Base-by-base conservation (phyloP, 2,329 filamentous ascomycete species). In the Beauveria asiatica region DNA sequence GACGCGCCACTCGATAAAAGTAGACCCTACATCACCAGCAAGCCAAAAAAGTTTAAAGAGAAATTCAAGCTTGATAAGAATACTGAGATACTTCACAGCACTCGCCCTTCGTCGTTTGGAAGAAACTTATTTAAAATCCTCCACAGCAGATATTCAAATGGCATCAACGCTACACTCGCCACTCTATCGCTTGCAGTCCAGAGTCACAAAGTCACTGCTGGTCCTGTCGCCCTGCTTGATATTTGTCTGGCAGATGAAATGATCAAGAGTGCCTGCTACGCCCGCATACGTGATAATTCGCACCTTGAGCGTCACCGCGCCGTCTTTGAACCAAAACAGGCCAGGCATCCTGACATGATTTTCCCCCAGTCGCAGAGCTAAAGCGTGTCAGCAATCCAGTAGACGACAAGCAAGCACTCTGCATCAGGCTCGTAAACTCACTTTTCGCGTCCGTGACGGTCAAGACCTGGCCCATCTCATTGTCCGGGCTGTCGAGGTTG, bases 161-260 rank as follows among this genome's bases (percentile, higher is more conserved):
- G 39, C 17, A 7, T 42, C 16, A 42, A 42, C 39, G 6, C 39
- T 17, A 17, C 16, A 17, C 39, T 48, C 25, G 3, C 19, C 45
- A n/a, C 13, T 33, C 30, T 44, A 58, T 51, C 55, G 45, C 46
- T 33, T 51, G 13, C 56, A 58, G 10, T 58, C 37, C 21, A 58
- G n/a, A 30, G 45, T 44, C 16, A 59, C 50, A 46, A 53, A 44
- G 21, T 59, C 57, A 30, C 49, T 54, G 30, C 50, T 59, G 16
- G 57, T 27, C 57, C 57, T 39, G 42, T 59, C 57, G 6, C 48
- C 57, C 21, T 53, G 49, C 57, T 53, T 51, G 17, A 58, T 51
- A 17, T 42, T 58, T 5, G 56, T 27, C 56, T 58, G 56, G 25
- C 56, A 58, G 23, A 33, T 51, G 11, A 50, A 58, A n/a, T 58